Evolutionary conservation across 345 rosid species (phyloP).

Genomic region (Pelargonium nanum): DNA sequence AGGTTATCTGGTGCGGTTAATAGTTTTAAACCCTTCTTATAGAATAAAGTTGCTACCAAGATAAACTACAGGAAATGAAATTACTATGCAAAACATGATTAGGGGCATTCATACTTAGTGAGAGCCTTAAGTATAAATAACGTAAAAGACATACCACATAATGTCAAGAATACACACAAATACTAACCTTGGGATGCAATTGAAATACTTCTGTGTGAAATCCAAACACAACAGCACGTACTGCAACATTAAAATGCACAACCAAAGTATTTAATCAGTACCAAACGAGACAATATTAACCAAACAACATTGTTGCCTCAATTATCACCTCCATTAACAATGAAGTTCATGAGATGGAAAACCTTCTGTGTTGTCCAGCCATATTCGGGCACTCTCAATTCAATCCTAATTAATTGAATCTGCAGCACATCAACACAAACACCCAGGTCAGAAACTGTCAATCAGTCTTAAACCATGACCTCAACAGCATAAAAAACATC

Average conservation of each 20-base stretch:
- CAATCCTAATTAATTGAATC: conserved; percentile 81
- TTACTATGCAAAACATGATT: background rate
- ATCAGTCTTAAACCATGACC: background rate
- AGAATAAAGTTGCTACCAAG: background rate
- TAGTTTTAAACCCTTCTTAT: background rate
- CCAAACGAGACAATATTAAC: background rate
- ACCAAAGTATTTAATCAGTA: background rate
- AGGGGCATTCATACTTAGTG: background rate
- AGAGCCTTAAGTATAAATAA: background rate
- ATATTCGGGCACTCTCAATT: conserved; percentile 92
- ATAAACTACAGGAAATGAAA: background rate
- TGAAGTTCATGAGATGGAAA: conserved; percentile 94
- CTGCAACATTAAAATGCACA: conserved; percentile 27
- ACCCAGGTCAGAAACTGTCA: background rate
- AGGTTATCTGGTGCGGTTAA: background rate
- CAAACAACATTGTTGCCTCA: conserved; percentile 1
- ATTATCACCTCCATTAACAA: conserved; percentile 88
- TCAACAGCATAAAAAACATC: background rate
- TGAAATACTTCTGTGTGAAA: conserved; percentile 72
- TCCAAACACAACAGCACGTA: conserved; percentile 89
- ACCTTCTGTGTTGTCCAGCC: conserved; percentile 99
- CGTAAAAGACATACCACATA: background rate
- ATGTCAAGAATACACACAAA: background rate
- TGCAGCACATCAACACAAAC: conserved; percentile 18
- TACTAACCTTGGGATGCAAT: conserved; percentile 84